Base-by-base conservation (phyloP, 2,329 filamentous ascomycete genomes). In the Drechslerella coelobrocha region DNA sequence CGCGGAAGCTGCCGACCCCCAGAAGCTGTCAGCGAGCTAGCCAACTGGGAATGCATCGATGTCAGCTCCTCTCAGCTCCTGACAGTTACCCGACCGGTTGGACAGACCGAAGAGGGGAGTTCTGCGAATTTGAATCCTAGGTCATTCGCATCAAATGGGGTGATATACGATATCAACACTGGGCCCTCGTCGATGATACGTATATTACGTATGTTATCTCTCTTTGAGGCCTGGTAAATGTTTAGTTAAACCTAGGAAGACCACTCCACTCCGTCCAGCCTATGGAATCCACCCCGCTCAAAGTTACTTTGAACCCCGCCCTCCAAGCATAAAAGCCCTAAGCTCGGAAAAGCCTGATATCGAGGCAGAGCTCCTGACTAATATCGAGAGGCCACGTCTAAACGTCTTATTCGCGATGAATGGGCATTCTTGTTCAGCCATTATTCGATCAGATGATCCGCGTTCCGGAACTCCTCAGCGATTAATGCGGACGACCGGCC, bases 41-140 rank as follows among this genome's bases (percentile, higher is more conserved):
- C 39, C 41, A 45, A 14, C 41, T 45, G 41, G 41, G 17, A 45
- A 45, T 45, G 41, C 41, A 45, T 19, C 41, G 19, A 59, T 59
- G 52, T 62, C 66, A 71, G 66, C 66, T 71, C 66, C 66, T 63
- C 66, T 71, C 66, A 71, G 59, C 59, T 63, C 66, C 59, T 63
- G 59, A 60, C 59, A 63, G 66, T 63, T 71, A 71, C 61, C 66
- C 66, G 59, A 59, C 65, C 65, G 65, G 57, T 41, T 62, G 59
- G 57, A 53, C 48, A 71, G 55, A 54, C 57, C 52, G 57, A 71
- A 71, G 63, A 57, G 48, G 51, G 63, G 56, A 69, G 65, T 69
- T 62, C 56, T 52, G 52, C 26, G 37, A 69, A 51, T 57, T 39
- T 53, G 52, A 59, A 61, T 62, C 65, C 65, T 62, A 53, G 65